phyloP scores from a whole-genome alignment of 768 basidiomycete species.

The Naganishia onofrii region DNA sequence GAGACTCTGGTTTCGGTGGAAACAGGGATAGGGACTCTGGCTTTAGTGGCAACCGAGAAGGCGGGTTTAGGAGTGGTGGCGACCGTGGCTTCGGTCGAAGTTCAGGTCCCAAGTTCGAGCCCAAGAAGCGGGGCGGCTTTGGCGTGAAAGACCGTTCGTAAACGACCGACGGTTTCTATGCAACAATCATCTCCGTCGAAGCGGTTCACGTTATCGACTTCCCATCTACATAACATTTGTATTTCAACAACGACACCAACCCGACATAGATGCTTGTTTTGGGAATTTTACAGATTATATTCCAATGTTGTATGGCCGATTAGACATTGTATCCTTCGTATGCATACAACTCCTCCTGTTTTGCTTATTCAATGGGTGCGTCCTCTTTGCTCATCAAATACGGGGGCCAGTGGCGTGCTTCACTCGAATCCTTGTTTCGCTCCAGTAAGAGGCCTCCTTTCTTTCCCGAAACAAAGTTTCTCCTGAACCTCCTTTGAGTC shows the following conservation, averaged over 20 bases:
- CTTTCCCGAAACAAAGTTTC: not conserved
- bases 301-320: constrained; percentile 13
- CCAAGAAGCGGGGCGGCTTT: constrained; percentile 15
- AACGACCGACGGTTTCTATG: not conserved
- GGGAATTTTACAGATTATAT: not conserved
- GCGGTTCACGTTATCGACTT: not conserved
- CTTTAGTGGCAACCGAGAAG: constrained; percentile 17
- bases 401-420: no score
- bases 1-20: constrained; percentile 9
- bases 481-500: not conserved
- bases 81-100: not conserved
- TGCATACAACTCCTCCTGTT: constrained; percentile 15
- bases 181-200: not conserved
- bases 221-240: constrained; percentile 1
- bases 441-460: not conserved
- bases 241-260: constrained; percentile 20
- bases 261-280: constrained; percentile 5
- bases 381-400: not conserved
- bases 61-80: constrained; percentile 22
- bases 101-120: not conserved
- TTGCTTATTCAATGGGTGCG: not conserved
- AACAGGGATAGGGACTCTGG: constrained; percentile 1
- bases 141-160: constrained; percentile 5
- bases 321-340: constrained; percentile 21
- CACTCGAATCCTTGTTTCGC: no score